phyloP scores from a whole-genome alignment of 2,329 filamentous ascomycete genomes.

The Calycina herbarum region DNA sequence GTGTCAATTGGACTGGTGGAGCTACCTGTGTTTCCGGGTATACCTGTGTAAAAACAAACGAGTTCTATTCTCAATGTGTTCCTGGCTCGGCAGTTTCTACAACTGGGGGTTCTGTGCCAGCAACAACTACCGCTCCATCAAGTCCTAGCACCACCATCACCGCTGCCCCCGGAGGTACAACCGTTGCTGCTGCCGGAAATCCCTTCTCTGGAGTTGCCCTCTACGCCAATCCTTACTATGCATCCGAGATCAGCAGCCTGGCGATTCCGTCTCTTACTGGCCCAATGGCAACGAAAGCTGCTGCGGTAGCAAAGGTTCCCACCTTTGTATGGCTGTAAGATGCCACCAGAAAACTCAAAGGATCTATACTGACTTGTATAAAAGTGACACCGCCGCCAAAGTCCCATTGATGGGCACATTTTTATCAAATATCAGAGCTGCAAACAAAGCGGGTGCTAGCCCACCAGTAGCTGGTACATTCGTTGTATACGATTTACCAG shows the following conservation, averaged over 20 bases:
- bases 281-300: conserved; percentile 50
- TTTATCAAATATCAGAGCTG: conserved; percentile 46
- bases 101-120: conserved; percentile 7
- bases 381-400: conserved; percentile 47
- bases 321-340: conserved; percentile 55
- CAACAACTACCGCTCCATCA: conserved; percentile 26
- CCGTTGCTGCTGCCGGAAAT: conserved; percentile 48
- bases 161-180: conserved; percentile 20
- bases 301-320: conserved; percentile 50
- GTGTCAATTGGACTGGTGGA: conserved; percentile 28
- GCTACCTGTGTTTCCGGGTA: conserved; percentile 35
- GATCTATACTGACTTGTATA: too few relatives aligned
- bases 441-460: conserved; percentile 49
- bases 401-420: conserved; percentile 49
- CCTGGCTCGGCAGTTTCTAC: conserved; percentile 15
- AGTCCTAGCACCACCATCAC: conserved; percentile 19
- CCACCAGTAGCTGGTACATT: conserved; percentile 50
- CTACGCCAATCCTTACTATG: conserved; percentile 54
- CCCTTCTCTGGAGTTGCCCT: conserved; percentile 50
- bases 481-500: conserved; percentile 64
- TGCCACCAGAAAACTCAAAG: not conserved
- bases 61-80: conserved; percentile 36
- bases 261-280: conserved; percentile 64
- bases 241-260: conserved; percentile 50
- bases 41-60: conserved; percentile 27